Base-by-base conservation (phyloP, 768 basidiomycete species). In the Tricholoma sp. region DNA sequence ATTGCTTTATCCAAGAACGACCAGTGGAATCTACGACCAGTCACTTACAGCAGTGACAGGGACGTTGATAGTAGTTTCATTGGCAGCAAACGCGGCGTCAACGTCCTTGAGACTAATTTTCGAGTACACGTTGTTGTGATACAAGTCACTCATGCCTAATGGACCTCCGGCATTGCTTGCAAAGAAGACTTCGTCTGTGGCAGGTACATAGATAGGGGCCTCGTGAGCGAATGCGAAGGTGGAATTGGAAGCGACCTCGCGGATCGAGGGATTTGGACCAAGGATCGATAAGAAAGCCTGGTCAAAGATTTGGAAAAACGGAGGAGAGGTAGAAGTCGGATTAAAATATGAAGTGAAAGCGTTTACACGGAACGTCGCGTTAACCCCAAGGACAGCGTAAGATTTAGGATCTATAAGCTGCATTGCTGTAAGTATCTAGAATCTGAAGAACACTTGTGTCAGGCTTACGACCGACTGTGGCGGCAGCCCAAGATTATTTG, bases 221-320 rank as follows among this genome's bases (percentile, higher is more conserved):
- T 93, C 91, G 64, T 92, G 89, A 15, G 88, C 89, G 59, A 89
- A 83, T 2, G 85, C 85, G 66, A 84, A 85, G 3, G 76, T 80
- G 3, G 78, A 76, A 57, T 83, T 81, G 7, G 79, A 77, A 0
- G 83, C 82, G 48, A 93, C 80, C 57, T 80, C 67, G 3, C 79
- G 76, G 50, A 91, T 77, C 0, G 78, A 78, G 6, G 89, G 82
- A 28, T 72, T 70, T 3, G 68, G 59, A 1, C 88, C 89, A 1
- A 89, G 77, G 54, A 90, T 73, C 7, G 66, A 55, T 44, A 86
- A 70, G 69, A 91, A 90, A 17, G 69, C 62, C n/a, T 53, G 50
- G 57, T 80, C 70, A 56, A 78, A 77, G 54, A 80, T 70, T 59
- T 78, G 76, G 69, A 90, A 86, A 63, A 86, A 80, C 0, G 84